These are phyloP conservation scores for Cyberlindnera mississippiensis DNA, from an alignment of 805 yeast species.

Conservation along the genomic window DNA sequence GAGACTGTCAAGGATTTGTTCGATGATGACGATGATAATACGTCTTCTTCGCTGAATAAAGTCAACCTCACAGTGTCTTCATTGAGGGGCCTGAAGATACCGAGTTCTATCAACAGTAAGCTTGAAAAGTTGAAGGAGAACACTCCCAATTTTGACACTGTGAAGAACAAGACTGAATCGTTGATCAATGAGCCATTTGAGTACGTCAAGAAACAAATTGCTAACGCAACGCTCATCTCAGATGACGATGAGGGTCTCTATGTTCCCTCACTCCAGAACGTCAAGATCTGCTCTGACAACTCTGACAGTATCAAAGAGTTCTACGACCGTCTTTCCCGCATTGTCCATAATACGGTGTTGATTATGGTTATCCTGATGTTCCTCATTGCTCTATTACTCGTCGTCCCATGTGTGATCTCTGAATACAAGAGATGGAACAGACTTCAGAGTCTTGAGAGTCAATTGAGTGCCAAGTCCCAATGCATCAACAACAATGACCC, in stretches of 20 bases:
- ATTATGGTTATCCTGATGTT: constrained; percentile 37
- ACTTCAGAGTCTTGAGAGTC: constrained; percentile 32
- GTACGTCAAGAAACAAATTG: constrained; percentile 38
- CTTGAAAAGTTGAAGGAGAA: constrained; percentile 47
- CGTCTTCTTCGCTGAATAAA: constrained; percentile 32
- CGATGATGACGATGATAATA: constrained; percentile 37
- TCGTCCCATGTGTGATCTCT: constrained; percentile 40
- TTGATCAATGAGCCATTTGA: constrained; percentile 61
- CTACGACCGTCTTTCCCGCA: constrained; percentile 31
- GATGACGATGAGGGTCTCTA: constrained; percentile 27
- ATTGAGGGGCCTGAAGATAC: constrained; percentile 58
- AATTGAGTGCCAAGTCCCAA: constrained; percentile 1
- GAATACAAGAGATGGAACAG: constrained; percentile 49
- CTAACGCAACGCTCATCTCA: constrained; percentile 26
- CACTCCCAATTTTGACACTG: constrained; percentile 63
- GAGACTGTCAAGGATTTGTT: constrained; percentile 55
- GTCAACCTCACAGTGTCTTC: constrained; percentile 57
- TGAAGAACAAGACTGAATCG: constrained; percentile 53
- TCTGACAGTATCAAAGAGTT: constrained; percentile 37
- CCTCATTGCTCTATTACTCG: constrained; percentile 37
- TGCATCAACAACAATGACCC: constrained; percentile 15
- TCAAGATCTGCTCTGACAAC: constrained; percentile 38
- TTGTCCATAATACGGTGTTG: constrained; percentile 30
- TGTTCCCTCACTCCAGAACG: constrained; percentile 36
- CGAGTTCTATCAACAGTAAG: constrained; percentile 56